phyloP scores from a whole-genome alignment of 306 rosid genomes.

The Dicorynia guianensis region DNA sequence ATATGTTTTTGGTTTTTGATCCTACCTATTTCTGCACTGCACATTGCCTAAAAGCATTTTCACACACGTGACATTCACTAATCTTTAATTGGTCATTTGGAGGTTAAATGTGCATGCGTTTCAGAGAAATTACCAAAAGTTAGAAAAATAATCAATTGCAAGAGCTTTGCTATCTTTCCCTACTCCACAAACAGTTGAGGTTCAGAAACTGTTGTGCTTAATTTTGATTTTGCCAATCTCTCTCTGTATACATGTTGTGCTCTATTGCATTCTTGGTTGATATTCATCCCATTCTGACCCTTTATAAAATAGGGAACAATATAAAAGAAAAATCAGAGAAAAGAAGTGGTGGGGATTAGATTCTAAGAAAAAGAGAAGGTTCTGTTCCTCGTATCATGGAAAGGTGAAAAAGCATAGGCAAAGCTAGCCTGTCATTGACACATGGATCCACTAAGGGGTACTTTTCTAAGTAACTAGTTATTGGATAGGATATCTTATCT shows the following conservation, averaged over 20 bases:
- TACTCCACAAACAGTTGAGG: slow-evolving; percentile 36
- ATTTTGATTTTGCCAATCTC: slow-evolving; percentile 24
- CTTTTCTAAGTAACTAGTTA: slow-evolving; percentile 42
- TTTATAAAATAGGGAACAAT: slow-evolving; percentile 26
- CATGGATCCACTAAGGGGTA: slow-evolving; percentile 53
- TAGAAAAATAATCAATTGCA: slow-evolving; percentile 13
- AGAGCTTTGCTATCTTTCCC: slow-evolving; percentile 11
- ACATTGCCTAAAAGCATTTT: slow-evolving; percentile 36
- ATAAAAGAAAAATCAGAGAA: slow-evolving; percentile 17
- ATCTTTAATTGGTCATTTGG: slow-evolving; percentile 4
- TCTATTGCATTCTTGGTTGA: slow-evolving; percentile 42
- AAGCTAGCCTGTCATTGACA: slow-evolving; percentile 64
- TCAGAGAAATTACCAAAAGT: slow-evolving; percentile 31
- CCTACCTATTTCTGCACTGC: slow-evolving; percentile 39
- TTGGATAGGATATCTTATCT: slow-evolving; percentile 58
- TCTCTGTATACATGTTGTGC: slow-evolving; percentile 17
- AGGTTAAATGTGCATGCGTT: slow-evolving; percentile 43
- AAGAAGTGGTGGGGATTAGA: slow-evolving; percentile 63
- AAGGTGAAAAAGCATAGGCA: slow-evolving; percentile 49
- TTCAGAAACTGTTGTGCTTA: slow-evolving; percentile 42
- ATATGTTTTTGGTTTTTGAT: slow-evolving; percentile 30
- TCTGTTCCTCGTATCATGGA: slow-evolving; percentile 71
- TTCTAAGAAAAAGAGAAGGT: slow-evolving; percentile 59
- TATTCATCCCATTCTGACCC: slow-evolving; percentile 36
- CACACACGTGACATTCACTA: slow-evolving; percentile 23